A percentile compares a stretch with the other conserved stretches of the same genome.
These are phyloP conservation scores for Haplographium delicatum DNA, from an alignment of 495 filamentous ascomycete species.

Conservation along the genomic window DNA sequence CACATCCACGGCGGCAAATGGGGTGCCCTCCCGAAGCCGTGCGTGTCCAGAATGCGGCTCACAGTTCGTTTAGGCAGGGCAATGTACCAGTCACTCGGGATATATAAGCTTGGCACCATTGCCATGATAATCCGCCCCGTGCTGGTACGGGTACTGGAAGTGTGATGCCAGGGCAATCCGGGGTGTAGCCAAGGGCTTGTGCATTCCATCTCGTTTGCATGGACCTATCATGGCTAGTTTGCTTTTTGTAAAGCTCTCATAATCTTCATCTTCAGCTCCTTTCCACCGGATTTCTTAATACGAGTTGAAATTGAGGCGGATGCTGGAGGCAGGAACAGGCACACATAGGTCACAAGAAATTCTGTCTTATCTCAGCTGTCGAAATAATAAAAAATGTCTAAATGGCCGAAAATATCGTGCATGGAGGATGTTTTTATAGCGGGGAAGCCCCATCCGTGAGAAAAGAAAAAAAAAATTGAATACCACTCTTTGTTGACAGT, in stretches of 20 bases:
- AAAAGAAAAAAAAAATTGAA: too few relatives aligned
- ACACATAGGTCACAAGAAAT: background rate
- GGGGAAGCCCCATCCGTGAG: too few relatives aligned
- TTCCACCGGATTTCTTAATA: background rate
- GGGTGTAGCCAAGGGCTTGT: background rate
- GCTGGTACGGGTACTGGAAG: background rate
- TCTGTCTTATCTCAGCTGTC: background rate
- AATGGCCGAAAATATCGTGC: background rate
- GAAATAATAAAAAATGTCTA: background rate
- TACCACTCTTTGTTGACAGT: background rate
- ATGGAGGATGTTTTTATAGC: too few relatives aligned
- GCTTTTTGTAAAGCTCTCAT: background rate
- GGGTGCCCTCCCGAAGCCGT: too few relatives aligned
- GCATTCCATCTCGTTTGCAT: too few relatives aligned
- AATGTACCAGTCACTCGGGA: background rate
- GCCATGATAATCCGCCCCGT: background rate
- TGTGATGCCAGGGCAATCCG: background rate
- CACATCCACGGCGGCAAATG: too few relatives aligned
- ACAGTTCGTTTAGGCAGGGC: background rate
- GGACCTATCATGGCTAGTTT: too few relatives aligned
- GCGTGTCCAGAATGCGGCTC: too few relatives aligned
- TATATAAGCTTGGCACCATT: background rate
- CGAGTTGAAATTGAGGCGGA: background rate
- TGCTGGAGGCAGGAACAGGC: background rate
- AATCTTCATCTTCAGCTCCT: background rate